Conservation (phyloP, 768 basidiomycete genomes). For the Russula emetica region DNA sequence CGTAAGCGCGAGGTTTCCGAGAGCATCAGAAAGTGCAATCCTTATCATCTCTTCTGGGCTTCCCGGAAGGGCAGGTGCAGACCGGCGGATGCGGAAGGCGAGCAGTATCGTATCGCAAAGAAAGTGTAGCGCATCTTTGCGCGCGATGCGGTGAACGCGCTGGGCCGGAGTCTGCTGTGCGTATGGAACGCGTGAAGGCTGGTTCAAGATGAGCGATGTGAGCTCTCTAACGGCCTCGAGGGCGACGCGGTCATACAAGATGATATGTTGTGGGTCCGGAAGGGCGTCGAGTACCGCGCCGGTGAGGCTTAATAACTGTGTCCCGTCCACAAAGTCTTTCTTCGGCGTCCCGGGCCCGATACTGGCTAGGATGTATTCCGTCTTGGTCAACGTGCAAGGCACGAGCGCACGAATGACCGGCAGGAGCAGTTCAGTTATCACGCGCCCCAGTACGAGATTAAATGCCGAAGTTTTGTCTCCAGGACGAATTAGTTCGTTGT, state of each 20-base stretch:
- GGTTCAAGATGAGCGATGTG: conserved; percentile 10
- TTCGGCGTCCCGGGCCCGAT: not conserved
- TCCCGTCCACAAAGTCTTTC: conserved; percentile 1
- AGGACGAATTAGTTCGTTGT: not conserved
- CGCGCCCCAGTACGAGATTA: conserved; percentile 5
- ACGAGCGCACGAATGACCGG: conserved; percentile 14
- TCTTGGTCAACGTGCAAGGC: conserved; percentile 16
- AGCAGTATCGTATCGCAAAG: conserved; percentile 14
- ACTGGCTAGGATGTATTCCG: not conserved
- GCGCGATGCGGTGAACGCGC: conserved; percentile 18
- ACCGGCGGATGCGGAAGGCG: conserved; percentile 9
- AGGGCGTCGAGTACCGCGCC: not conserved
- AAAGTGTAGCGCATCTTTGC: conserved; percentile 22
- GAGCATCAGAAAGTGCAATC: conserved; percentile 5
- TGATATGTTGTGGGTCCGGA: not conserved
- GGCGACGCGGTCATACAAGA: conserved; percentile 4
- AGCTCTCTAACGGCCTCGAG: conserved; percentile 18
- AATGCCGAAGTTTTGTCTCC: not conserved
- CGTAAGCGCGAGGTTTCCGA: conserved; percentile 16
- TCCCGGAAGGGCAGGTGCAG: not conserved
- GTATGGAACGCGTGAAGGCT: not conserved
- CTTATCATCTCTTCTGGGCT: not conserved
- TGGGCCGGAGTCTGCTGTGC: not conserved
- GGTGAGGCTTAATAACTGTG: conserved; percentile 6
- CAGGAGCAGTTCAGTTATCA: conserved; percentile 9